Percentiles rank a stretch among this genome's conserved stretches.
Evolutionary conservation across 257 asterid species (phyloP).

Genomic region (Salvia hispanica): DNA sequence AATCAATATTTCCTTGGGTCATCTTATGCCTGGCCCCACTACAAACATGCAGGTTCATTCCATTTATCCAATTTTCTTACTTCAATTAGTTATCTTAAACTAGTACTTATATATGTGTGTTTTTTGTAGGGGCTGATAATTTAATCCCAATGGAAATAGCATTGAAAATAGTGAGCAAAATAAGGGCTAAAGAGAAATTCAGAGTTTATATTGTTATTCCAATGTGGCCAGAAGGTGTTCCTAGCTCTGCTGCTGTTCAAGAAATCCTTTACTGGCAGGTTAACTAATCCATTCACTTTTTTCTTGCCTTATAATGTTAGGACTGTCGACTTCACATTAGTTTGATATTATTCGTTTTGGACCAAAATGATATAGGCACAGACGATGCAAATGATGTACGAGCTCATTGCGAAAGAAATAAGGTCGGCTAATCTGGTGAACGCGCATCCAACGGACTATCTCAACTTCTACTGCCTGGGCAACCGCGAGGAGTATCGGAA

Average conservation of each 20-base stretch:
- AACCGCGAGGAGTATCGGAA: constrained; percentile 45
- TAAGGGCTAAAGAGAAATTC: constrained; percentile 51
- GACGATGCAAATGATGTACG: constrained; percentile 71
- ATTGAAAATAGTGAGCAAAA: constrained; percentile 49
- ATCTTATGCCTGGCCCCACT: constrained; percentile 90
- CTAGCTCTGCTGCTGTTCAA: constrained; percentile 48
- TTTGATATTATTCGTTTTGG: too few species aligned
- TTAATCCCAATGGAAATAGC: constrained; percentile 60
- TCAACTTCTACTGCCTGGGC: constrained; percentile 65
- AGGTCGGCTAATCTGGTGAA: constrained; percentile 38
- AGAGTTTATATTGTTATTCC: constrained; percentile 56
- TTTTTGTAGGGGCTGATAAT: constrained; percentile 50
- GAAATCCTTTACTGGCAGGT: constrained; percentile 70
- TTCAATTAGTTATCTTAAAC: too few species aligned
- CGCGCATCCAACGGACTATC: constrained; percentile 55
- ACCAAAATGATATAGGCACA: constrained; percentile 46
- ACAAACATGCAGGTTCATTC: constrained; percentile 45
- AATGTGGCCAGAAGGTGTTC: constrained; percentile 70
- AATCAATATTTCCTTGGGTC: constrained; percentile 95
- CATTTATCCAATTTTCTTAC: too few species aligned
- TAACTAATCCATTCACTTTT: background rate
- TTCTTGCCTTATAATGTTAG: too few species aligned
- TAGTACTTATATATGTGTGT: too few species aligned
- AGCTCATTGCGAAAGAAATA: constrained; percentile 48
- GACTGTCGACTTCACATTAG: too few species aligned